These are phyloP conservation scores for Salix viminalis DNA, from an alignment of 345 rosid genomes.

Conservation along the genomic window DNA sequence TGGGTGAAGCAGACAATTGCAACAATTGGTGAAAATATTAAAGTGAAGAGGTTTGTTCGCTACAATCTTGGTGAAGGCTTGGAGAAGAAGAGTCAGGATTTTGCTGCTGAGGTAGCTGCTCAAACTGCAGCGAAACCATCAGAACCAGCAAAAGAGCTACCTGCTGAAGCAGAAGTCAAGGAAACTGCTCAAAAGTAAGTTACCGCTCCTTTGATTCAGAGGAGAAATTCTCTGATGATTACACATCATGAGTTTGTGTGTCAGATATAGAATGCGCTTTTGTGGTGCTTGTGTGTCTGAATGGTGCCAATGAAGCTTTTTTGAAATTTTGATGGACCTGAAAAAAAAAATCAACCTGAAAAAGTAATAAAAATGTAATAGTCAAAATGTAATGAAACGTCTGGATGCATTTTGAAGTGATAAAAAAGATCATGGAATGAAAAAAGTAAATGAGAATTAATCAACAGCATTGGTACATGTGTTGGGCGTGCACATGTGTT, in stretches of 20 bases:
- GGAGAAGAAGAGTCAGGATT: conserved; percentile 88
- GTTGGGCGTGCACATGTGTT: no score
- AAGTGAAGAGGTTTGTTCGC: conserved; percentile 77
- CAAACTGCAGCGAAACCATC: conserved; percentile 65
- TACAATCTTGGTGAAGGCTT: conserved; percentile 92
- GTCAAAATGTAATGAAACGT: no score
- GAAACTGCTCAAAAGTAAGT: conserved; percentile 62
- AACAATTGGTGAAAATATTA: conserved; percentile 88
- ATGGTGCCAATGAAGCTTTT: no score
- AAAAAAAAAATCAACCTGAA: no score
- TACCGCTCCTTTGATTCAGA: neutral
- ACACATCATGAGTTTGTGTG: neutral
- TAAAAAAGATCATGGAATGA: no score
- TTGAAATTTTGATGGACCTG: no score
- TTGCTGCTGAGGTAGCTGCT: conserved; percentile 96
- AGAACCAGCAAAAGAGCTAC: conserved; percentile 46
- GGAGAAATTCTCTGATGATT: neutral
- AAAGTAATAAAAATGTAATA: no score
- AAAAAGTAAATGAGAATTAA: no score
- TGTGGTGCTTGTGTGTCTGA: no score
- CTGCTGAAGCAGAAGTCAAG: conserved; percentile 47
- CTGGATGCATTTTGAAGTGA: no score
- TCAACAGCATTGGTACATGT: no score
- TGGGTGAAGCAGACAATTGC: conserved; percentile 87
- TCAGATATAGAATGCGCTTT: no score